Evolutionary conservation across 2,329 filamentous ascomycete species (phyloP).

Genomic region (Pseudocercospora ulei): DNA sequence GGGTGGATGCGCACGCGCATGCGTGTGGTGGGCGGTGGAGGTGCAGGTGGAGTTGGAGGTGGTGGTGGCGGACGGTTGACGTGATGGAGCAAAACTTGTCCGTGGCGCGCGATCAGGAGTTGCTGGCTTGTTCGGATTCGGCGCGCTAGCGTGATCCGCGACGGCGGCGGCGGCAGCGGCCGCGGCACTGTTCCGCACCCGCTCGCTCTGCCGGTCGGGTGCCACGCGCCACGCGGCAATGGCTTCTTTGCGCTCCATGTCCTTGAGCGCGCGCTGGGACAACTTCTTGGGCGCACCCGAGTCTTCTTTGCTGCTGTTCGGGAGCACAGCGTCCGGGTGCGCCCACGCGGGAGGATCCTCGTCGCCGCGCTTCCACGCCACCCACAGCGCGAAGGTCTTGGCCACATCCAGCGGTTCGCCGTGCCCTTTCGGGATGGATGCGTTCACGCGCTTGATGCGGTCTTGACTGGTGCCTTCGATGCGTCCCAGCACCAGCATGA

Average conservation of each 20-base stretch:
- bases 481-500: constrained; percentile 51
- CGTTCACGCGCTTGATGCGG: constrained; percentile 50
- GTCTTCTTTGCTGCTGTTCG: constrained; percentile 42
- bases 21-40: constrained; percentile 25
- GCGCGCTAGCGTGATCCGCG: constrained; percentile 9
- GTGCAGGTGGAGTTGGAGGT: constrained; percentile 6
- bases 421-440: constrained; percentile 53
- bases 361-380: constrained; percentile 58
- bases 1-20: constrained; percentile 26
- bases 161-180: constrained; percentile 6
- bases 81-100: constrained; percentile 23
- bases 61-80: constrained; percentile 16
- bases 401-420: constrained; percentile 53
- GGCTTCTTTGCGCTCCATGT: constrained; percentile 47
- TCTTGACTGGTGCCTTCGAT: constrained; percentile 53
- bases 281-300: constrained; percentile 47
- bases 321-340: constrained; percentile 47
- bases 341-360: constrained; percentile 55
- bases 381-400: constrained; percentile 54
- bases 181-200: constrained; percentile 30
- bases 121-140: constrained; percentile 15
- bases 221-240: constrained; percentile 39
- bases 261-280: constrained; percentile 47
- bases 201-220: constrained; percentile 40
- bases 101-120: constrained; percentile 24